Evolutionary conservation across 192 early-diverging fungal species (phyloP), one percentile per base, ranked within the genome.

Genomic region (Coemansia sp.): DNA sequence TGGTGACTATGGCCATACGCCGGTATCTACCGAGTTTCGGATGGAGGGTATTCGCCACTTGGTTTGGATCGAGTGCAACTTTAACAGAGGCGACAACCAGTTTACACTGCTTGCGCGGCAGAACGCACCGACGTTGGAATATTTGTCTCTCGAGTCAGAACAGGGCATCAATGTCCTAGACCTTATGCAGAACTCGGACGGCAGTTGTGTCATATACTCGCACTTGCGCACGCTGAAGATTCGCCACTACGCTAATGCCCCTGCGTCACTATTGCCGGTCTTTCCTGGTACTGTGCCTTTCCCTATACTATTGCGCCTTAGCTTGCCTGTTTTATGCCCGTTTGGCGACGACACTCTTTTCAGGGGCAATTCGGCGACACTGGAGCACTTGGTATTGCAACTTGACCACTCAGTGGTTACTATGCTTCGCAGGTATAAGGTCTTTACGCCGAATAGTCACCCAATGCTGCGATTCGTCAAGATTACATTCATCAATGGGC

Each of bases 331-430:
- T 5, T 43, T 43, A 11, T 68, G 58, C 15, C 66, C 66, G 27
- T 68, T 68, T 40, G 66, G 39, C 66, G 66, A 68, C 22, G 66
- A 68, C 49, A 41, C 36, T 3, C 33, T 68, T 27, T 68, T 68
- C n/a, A 55, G 66, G 15, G 66, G 53, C 18, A 68, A 68, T 31
- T 4, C n/a, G 7, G 27, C 36, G 12, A 41, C 39, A n/a, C 36
- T 68, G 3, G 52, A 68, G 40, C 36, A 41, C 27, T 33, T 68
- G 24, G 40, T 31, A 20, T 9, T 68, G 49, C 39, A 22, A 27
- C 38, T 34, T 20, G 39, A 57, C 39, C 33, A 22, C 33, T 29
- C 27, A 24, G 18, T 58, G 12, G 39, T 68, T 5, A 24, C 33
- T n/a, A 57, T 68, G 52, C 53, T 68, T 40, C 36, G 39, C 38